Conservation (phyloP, 306 rosid genomes). For the Cucumis hystrix region DNA sequence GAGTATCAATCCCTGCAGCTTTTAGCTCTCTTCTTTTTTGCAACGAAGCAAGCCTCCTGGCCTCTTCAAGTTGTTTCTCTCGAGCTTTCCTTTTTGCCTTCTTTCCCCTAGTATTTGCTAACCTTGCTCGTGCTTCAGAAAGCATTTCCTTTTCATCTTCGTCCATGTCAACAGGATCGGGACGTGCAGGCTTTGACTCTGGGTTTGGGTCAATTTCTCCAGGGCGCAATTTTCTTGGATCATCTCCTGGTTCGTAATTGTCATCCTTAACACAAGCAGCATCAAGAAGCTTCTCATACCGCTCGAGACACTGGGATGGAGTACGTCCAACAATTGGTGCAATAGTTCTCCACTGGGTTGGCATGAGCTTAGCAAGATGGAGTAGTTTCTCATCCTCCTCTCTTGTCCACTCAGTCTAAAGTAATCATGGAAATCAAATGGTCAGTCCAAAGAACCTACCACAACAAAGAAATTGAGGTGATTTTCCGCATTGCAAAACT, state of each 20-base stretch:
- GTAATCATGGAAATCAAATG: conserved; percentile 3
- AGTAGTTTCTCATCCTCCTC: conserved; percentile 94
- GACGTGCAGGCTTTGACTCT: conserved; percentile 89
- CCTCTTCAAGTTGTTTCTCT: conserved; percentile 95
- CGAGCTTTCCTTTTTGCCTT: conserved; percentile 93
- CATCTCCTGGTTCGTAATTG: conserved; percentile 85
- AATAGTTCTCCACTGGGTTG: conserved; percentile 94
- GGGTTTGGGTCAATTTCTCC: conserved; percentile 97
- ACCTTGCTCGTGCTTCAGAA: conserved; percentile 91
- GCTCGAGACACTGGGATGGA: conserved; percentile 82
- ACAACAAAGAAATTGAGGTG: not conserved
- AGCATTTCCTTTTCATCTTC: conserved; percentile 99
- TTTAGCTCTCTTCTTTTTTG: conserved; percentile 87
- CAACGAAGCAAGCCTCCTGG: conserved; percentile 88
- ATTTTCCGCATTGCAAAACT: not conserved
- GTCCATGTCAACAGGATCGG: conserved; percentile 96
- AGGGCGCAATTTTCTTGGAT: conserved; percentile 80
- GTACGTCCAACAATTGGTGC: conserved; percentile 94
- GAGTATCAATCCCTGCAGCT: conserved; percentile 86
- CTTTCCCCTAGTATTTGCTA: conserved; percentile 88
- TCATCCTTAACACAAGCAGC: conserved; percentile 95
- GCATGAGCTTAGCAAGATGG: conserved; percentile 97
- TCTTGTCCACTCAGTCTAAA: conserved; percentile 90
- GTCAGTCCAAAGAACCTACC: conserved; percentile 4
- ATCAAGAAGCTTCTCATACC: conserved; percentile 88